Percentiles rank a stretch among this genome's conserved stretches.
phyloP scores from a whole-genome alignment of 2,329 filamentous ascomycete species.

The Grosmannia serpens region DNA sequence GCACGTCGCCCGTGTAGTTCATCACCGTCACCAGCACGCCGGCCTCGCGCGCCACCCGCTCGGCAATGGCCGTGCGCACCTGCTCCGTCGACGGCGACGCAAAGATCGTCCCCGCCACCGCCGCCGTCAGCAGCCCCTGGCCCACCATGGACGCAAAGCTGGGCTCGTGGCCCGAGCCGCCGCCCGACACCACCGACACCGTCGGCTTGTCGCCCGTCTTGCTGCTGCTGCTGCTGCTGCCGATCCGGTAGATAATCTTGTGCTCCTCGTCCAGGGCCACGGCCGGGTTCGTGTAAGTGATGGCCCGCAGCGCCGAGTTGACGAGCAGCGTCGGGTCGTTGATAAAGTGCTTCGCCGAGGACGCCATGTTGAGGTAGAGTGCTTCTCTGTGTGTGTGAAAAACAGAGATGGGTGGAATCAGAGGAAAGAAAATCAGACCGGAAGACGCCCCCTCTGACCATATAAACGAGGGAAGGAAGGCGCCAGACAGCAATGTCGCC shows the following conservation, averaged over 20 bases:
- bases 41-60: slow-evolving; percentile 44
- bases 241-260: slow-evolving; percentile 71
- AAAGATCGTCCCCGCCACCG: slow-evolving; percentile 78
- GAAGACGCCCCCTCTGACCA: background rate
- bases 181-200: slow-evolving; percentile 76
- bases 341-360: slow-evolving; percentile 72
- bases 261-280: slow-evolving; percentile 66
- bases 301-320: slow-evolving; percentile 59
- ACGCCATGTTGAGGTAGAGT: slow-evolving; percentile 11
- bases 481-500: background rate
- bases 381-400: background rate
- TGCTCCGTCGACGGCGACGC: slow-evolving; percentile 68
- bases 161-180: slow-evolving; percentile 83
- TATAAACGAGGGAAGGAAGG: background rate
- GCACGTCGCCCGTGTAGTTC: slow-evolving; percentile 85
- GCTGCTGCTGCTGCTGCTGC: too few species aligned
- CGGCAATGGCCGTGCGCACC: slow-evolving; percentile 63
- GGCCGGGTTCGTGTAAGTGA: slow-evolving; percentile 76
- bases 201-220: slow-evolving; percentile 35
- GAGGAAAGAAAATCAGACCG: background rate
- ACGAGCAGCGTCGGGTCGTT: slow-evolving; percentile 73
- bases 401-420: background rate
- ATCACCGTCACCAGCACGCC: slow-evolving; percentile 87
- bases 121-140: slow-evolving; percentile 64
- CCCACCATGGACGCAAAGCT: slow-evolving; percentile 81